Base-by-base conservation (phyloP, 2,329 filamentous ascomycete genomes). In the Tolypocladium paradoxum region DNA sequence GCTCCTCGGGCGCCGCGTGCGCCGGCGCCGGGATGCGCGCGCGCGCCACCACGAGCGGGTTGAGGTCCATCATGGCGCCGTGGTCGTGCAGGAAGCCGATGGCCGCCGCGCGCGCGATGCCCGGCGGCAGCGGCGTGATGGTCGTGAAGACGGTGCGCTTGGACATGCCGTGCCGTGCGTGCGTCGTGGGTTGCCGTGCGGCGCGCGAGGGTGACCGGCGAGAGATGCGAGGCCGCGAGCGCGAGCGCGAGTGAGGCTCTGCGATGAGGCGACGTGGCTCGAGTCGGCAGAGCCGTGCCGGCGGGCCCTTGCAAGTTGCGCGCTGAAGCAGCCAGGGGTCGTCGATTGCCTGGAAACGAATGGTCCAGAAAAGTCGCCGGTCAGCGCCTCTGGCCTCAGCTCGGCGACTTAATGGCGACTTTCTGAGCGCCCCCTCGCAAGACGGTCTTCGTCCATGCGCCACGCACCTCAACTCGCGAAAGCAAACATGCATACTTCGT, bases 1-100 rank as follows among this genome's bases (percentile, higher is more conserved):
- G 80, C 71, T 95, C 90, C 60, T 93, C 88, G 18, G 81, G 72
- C 0, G 80, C 74, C 14, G 86, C 84, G 63, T 84, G 78, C 27
- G 76, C 63, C 0, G 89, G 88, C 2, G 88, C 77, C 48, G 79
- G 76, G 68, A 88, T 88, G 34, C 76, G 76, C 59, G 84, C 78
- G 54, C 88, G 80, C 56, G 87, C 83, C 57, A 86, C 82, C 53
- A 95, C 85, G 48, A 95, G 76, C 1, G 90, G 90, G 68, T 95
- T 95, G 54, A 95, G 75, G 64, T 92, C 85, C 63, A 95, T 95
- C 85, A 96, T 95, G 61, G 84, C 84, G 49, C 77, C 68, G 70
- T 95, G 89, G 67, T 86, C 78, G 67, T 90, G 88, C 34, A 95
- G 82, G 59, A 88, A 88, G 52, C 81, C 76, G 57, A 95, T 67